Evolutionary conservation across 129 eudicot species (phyloP), one percentile per base, ranked within the genome.

Genomic region (Centella asiatica): DNA sequence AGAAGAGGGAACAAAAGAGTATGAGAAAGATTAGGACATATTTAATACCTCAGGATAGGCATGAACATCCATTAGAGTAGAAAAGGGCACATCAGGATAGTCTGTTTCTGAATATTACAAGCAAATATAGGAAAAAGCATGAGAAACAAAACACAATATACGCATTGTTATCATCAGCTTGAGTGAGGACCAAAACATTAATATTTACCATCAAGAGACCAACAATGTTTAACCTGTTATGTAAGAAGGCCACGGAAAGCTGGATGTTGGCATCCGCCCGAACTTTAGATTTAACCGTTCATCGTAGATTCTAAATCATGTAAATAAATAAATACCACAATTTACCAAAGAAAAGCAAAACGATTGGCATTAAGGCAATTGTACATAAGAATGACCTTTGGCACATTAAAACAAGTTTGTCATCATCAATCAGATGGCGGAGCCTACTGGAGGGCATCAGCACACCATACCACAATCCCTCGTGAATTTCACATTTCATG

Each of bases 181-280:
- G 11, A 51, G 31, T 45, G 50, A 8, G 31, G 37, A 19, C 17
- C 27, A 49, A 58, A 19, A 42, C 1, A 44, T 59, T 34, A 28
- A n/a, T 12, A 53, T 33, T 44, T 10, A 31, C 57, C 24, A 27
- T 51, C 54, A 44, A 45, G 2, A 18, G 32, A 58, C 54, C 40
- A 44, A 53, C 49, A 44, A 4, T 18, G 19, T 32, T n/a, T 22
- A 39, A 92, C 99, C 96, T 79, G 96, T 84, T 49, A 87, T 56
- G 53, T 55, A 68, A 56, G 95, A 78, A 66, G 90, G 82, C 99
- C 96, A 77, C 28, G 96, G 90, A 74, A 87, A 87, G 64, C 88
- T 33, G 5, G 73, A 45, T 34, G 15, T 76, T 37, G 99, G 96
- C 83, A 84, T 74, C 59, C 95, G 69, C 19, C 72, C 86, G 76